phyloP scores from a whole-genome alignment of 192 early-diverging fungal species.

The Umbelopsis ramanniana region DNA sequence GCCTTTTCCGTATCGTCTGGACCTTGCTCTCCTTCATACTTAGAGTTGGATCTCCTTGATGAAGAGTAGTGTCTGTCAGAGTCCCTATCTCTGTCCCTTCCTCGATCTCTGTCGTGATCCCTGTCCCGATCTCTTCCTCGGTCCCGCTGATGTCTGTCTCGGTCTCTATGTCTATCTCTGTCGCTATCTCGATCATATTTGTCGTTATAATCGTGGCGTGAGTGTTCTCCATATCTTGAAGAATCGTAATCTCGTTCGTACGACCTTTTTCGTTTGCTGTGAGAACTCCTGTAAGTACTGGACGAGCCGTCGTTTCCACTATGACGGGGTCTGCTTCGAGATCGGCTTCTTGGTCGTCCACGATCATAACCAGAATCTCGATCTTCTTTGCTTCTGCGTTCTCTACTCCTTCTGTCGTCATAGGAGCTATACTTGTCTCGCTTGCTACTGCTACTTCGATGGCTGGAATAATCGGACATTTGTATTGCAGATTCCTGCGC shows the following conservation, averaged over 20 bases:
- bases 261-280: constrained; percentile 13
- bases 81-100: constrained; percentile 39
- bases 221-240: constrained; percentile 31
- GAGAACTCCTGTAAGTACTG: constrained; percentile 1
- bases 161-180: constrained; percentile 30
- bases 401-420: not conserved
- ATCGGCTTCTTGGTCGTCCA: not conserved
- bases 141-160: constrained; percentile 28
- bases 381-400: constrained; percentile 8
- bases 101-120: constrained; percentile 25
- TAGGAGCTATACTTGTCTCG: constrained; percentile 17
- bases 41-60: constrained; percentile 29
- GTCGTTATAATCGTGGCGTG: constrained; percentile 42
- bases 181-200: constrained; percentile 39
- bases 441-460: constrained; percentile 18
- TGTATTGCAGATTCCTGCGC: constrained; percentile 10
- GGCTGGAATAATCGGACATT: constrained; percentile 20
- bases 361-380: constrained; percentile 14
- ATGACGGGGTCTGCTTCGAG: constrained; percentile 1
- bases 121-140: constrained; percentile 36
- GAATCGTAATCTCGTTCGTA: constrained; percentile 11
- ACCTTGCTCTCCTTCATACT: constrained; percentile 19
- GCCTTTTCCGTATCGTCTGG: constrained; percentile 26
- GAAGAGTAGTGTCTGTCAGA: constrained; percentile 25
- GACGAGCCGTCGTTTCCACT: not conserved